These are phyloP conservation scores for Candida xiaguanensis DNA, from an alignment of 805 yeast species.

Conservation along the genomic window DNA sequence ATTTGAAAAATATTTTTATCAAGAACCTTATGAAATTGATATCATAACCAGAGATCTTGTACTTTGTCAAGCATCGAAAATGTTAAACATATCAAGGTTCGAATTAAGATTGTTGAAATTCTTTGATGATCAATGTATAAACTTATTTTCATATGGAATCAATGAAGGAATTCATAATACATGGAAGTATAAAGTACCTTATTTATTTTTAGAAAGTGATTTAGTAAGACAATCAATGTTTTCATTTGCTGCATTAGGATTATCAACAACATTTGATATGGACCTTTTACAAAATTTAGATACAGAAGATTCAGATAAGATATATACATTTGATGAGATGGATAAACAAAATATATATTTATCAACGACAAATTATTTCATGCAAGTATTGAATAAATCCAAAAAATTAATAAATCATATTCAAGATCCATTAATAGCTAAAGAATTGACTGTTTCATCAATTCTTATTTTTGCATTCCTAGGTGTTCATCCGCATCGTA, in stretches of 20 bases:
- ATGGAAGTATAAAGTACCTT: slow-evolving; percentile 27
- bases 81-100: slow-evolving; percentile 12
- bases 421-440: slow-evolving; percentile 5
- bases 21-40: not conserved
- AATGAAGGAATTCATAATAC: slow-evolving; percentile 17
- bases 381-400: not conserved
- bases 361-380: slow-evolving; percentile 7
- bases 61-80: slow-evolving; percentile 17
- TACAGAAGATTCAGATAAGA: slow-evolving; percentile 17
- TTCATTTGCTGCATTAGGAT: slow-evolving; percentile 18
- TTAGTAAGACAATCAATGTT: slow-evolving; percentile 22
- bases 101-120: slow-evolving; percentile 16
- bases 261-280: slow-evolving; percentile 6
- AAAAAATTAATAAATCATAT: not conserved
- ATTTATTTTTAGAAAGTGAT: slow-evolving; percentile 19
- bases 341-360: slow-evolving; percentile 2
- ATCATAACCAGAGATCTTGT: slow-evolving; percentile 5
- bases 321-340: not conserved
- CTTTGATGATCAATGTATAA: slow-evolving; percentile 26
- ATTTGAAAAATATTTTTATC: not conserved
- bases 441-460: slow-evolving; percentile 18
- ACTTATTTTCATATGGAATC: slow-evolving; percentile 22
- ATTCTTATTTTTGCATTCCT: slow-evolving; percentile 24
- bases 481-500: slow-evolving; percentile 28
- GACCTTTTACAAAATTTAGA: not conserved